Conservation (phyloP, 495 filamentous ascomycete species). For the Xylaria grammica region DNA sequence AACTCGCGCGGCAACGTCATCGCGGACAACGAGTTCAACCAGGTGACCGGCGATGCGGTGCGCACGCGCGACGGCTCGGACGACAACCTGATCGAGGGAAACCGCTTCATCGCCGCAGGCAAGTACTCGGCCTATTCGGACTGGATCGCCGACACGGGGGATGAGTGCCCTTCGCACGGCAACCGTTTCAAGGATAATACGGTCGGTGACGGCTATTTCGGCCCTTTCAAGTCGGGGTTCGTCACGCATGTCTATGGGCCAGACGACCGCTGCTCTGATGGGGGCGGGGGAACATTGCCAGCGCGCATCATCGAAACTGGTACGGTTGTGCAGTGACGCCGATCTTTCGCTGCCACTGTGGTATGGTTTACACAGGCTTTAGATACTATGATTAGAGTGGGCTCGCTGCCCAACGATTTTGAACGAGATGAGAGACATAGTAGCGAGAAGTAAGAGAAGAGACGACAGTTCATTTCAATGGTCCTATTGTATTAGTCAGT, state of each 20-base stretch:
- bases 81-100: conserved; percentile 16
- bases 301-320: conserved; percentile 5
- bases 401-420: too few relatives aligned
- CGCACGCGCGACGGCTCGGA: conserved; percentile 14
- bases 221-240: conserved; percentile 6
- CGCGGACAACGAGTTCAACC: conserved; percentile 12
- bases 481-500: too few relatives aligned
- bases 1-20: conserved; percentile 3
- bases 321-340: background rate
- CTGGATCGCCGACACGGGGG: conserved; percentile 14
- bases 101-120: conserved; percentile 10
- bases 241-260: conserved; percentile 17
- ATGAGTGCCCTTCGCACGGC: conserved; percentile 11
- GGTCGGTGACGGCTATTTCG: conserved; percentile 19
- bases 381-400: too few relatives aligned
- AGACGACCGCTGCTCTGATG: conserved; percentile 15
- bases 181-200: conserved; percentile 17
- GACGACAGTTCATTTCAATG: too few relatives aligned
- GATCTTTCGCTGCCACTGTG: background rate
- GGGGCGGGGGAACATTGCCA: background rate
- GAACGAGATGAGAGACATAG: too few relatives aligned
- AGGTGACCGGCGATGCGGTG: conserved; percentile 17
- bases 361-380: too few relatives aligned
- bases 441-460: too few relatives aligned
- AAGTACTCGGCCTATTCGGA: conserved; percentile 23